A percentile compares a stretch with the other conserved stretches of the same genome.
Conservation (phyloP, 768 basidiomycete species). For the Suillus lakei region DNA sequence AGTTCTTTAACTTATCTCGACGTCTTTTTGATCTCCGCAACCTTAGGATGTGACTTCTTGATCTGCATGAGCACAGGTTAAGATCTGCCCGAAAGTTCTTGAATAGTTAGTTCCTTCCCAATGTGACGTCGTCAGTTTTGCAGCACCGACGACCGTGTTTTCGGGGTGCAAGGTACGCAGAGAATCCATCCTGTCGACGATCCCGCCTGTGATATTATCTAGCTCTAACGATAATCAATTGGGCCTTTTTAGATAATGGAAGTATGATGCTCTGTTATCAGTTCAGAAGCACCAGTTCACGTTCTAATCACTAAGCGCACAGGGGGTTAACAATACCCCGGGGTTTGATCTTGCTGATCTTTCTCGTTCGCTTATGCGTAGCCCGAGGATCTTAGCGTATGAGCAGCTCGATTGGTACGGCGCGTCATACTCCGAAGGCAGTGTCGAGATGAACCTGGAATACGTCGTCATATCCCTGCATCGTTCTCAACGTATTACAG, state of each 20-base stretch:
- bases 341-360: neutral
- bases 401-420: neutral
- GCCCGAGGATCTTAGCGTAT: neutral
- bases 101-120: neutral
- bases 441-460: neutral
- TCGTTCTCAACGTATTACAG: neutral
- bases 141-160: neutral
- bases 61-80: slow-evolving; percentile 8
- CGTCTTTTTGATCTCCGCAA: slow-evolving; percentile 12
- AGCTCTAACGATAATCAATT: neutral
- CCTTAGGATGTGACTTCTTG: slow-evolving; percentile 5
- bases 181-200: neutral
- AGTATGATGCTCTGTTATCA: neutral
- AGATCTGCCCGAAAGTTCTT: neutral
- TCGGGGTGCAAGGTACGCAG: slow-evolving; percentile 2
- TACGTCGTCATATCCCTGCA: neutral
- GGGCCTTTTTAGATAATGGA: neutral
- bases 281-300: neutral
- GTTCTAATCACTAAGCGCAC: neutral
- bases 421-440: neutral
- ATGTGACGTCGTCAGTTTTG: neutral
- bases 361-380: neutral
- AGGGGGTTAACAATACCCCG: neutral
- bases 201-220: neutral
- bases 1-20: slow-evolving; percentile 18